Percentiles rank a stretch among this genome's conserved stretches.
Conservation (phyloP, 2,329 filamentous ascomycete genomes). For the Venturia effusa region DNA sequence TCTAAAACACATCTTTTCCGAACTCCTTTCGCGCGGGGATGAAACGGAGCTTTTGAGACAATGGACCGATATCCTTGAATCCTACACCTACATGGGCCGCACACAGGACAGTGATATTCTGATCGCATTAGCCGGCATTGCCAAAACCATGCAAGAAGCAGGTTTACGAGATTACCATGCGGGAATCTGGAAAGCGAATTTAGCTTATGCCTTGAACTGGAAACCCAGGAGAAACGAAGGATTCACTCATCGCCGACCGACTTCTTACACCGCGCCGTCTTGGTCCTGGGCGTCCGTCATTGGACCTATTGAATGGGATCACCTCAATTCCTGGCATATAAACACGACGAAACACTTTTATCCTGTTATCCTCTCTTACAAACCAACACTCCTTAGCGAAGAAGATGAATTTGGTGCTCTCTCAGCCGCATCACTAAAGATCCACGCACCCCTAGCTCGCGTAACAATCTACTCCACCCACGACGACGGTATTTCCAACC, state of each 20-base stretch:
- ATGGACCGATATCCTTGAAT: not conserved
- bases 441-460: not conserved
- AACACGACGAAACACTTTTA: not conserved
- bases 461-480: not conserved
- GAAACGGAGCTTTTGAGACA: not conserved
- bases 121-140: not conserved
- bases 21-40: not conserved
- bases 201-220: not conserved
- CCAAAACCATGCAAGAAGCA: not conserved
- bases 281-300: conserved; percentile 1
- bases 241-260: not conserved
- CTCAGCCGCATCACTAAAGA: not conserved
- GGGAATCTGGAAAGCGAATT: not conserved
- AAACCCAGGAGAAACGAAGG: not conserved
- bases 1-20: not conserved
- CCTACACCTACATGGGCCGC: not conserved
- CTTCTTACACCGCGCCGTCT: not conserved
- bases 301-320: not conserved
- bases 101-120: not conserved
- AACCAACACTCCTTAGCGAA: not conserved
- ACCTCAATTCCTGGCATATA: not conserved
- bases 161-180: not conserved
- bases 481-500: not conserved
- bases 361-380: not conserved
- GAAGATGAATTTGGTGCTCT: not conserved